Conservation (phyloP, 1,284 basidiomycete species). For the Cystobasidium pallidum region DNA sequence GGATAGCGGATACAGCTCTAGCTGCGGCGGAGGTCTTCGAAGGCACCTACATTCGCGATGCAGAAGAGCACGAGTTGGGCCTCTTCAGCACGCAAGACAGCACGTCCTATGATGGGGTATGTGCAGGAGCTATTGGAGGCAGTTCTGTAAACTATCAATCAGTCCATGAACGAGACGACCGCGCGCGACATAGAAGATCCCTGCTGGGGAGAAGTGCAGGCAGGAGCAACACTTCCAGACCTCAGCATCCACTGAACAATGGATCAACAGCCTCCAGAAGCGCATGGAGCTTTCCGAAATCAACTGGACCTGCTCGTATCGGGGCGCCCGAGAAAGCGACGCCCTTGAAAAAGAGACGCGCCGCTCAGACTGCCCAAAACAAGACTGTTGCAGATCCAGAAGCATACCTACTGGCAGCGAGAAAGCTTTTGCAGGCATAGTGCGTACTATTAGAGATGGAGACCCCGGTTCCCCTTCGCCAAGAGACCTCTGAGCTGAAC, state of each 20-base stretch:
- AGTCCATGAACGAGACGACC: conserved; percentile 6
- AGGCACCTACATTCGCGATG: conserved; percentile 48
- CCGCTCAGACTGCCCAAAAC: conserved; percentile 23
- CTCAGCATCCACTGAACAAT: conserved; percentile 4
- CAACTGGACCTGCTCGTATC: conserved; percentile 20
- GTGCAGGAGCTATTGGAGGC: not conserved
- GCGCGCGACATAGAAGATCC: conserved; percentile 26
- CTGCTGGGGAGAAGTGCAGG: conserved; percentile 33
- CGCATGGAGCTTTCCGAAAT: conserved; percentile 28
- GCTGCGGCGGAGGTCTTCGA: conserved; percentile 45
- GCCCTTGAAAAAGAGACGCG: conserved; percentile 44
- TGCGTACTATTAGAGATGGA: conserved; percentile 42
- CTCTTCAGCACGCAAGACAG: conserved; percentile 45
- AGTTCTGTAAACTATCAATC: not conserved
- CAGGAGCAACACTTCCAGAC: conserved; percentile 12
- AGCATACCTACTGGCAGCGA: conserved; percentile 47
- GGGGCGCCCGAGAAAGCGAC: conserved; percentile 36
- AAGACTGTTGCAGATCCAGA: conserved; percentile 45
- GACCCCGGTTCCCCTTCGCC: not conserved
- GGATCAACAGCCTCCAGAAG: not conserved
- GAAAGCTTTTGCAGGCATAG: conserved; percentile 49
- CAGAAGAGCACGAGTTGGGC: conserved; percentile 47
- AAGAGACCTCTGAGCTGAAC: not conserved
- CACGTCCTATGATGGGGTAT: conserved; percentile 2
- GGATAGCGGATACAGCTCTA: conserved; percentile 46